Conservation (phyloP, 2,329 filamentous ascomycete species). For the Trichothecium sympodiale region DNA sequence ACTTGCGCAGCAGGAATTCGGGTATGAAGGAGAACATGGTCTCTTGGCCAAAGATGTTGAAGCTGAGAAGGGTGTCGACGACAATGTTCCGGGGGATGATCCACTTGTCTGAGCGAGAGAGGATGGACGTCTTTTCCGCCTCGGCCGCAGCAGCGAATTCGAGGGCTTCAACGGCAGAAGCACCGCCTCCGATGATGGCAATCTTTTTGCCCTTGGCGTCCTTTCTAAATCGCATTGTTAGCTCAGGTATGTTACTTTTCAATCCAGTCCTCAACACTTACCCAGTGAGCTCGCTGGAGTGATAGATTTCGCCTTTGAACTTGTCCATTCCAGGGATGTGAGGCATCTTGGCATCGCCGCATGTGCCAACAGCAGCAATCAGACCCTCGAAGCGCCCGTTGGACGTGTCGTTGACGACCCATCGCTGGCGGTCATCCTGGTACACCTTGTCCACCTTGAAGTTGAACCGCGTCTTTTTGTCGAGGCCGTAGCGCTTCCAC, state of each 20-base stretch:
- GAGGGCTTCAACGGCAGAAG: conserved; percentile 70
- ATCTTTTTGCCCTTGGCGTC: conserved; percentile 64
- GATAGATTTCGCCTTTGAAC: conserved; percentile 62
- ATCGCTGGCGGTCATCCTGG: conserved; percentile 55
- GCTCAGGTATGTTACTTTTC: not conserved
- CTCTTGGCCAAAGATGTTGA: conserved; percentile 73
- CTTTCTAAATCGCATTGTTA: conserved; percentile 44
- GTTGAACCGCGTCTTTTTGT: conserved; percentile 61
- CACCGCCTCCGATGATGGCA: conserved; percentile 66
- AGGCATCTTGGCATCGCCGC: conserved; percentile 66
- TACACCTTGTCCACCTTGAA: conserved; percentile 59
- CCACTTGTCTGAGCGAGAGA: conserved; percentile 75
- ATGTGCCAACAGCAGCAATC: conserved; percentile 69
- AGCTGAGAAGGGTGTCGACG: conserved; percentile 59
- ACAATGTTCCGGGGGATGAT: conserved; percentile 73
- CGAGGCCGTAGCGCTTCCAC: conserved; percentile 65
- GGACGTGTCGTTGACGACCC: conserved; percentile 65
- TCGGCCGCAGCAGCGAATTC: conserved; percentile 63
- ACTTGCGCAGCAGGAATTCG: conserved; percentile 59
- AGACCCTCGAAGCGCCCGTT: conserved; percentile 69
- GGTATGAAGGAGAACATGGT: conserved; percentile 68
- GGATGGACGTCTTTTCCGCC: conserved; percentile 58
- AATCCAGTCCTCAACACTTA: conserved; percentile 10
- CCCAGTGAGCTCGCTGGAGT: conserved; percentile 65
- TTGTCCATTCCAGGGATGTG: conserved; percentile 57